These are phyloP conservation scores for Euphorbia lathyris DNA, from an alignment of 345 rosid genomes.

Conservation along the genomic window DNA sequence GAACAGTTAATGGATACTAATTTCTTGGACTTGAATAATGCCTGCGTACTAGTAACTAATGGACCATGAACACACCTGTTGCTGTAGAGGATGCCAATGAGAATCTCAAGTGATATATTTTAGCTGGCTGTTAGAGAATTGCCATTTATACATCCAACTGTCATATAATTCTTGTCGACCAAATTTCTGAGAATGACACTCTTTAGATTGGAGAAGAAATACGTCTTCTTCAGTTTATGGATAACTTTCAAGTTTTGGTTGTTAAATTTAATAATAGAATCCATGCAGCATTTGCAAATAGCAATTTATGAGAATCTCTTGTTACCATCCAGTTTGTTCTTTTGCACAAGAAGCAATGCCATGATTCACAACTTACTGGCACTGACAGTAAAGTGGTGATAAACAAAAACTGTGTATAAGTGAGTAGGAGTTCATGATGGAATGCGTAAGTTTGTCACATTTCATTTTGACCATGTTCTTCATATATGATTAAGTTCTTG, in stretches of 20 bases:
- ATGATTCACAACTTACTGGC: background rate
- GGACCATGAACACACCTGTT: background rate
- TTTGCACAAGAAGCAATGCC: background rate
- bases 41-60: too few species aligned
- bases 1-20: too few species aligned
- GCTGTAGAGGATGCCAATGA: background rate
- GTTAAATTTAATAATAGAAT: background rate
- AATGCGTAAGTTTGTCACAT: background rate
- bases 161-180: background rate
- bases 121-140: background rate
- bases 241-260: background rate
- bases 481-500: slow-evolving; percentile 27
- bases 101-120: background rate
- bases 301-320: background rate
- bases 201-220: background rate
- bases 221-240: background rate
- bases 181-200: slow-evolving; percentile 6
- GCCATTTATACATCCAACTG: background rate
- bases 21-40: too few species aligned
- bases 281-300: background rate
- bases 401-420: background rate
- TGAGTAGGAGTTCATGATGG: background rate
- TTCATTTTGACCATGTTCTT: slow-evolving; percentile 7
- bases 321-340: background rate
- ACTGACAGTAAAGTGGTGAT: background rate